Evolutionary conservation across 768 basidiomycete genomes (phyloP), one percentile per base, ranked within the genome.

Genomic region (Leccinum longicurvipes): DNA sequence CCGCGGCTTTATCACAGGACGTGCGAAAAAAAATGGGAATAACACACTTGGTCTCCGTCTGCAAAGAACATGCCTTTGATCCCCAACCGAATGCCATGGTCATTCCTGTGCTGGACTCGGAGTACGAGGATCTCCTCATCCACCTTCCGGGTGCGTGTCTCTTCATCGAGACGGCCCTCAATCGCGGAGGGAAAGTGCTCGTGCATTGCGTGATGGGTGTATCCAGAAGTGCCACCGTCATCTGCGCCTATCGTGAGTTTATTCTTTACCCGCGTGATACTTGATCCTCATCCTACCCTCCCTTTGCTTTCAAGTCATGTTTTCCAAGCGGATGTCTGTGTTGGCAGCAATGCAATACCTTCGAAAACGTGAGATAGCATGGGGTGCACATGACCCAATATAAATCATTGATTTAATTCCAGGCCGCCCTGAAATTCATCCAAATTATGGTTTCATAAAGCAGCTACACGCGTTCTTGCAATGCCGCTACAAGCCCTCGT

Each of bases 161-260:
- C 14, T 91, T 88, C 67, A 88, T 91, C 28, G 76, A 85, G 60
- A 58, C 74, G 21, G 85, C 87, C 4, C 60, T 90, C 39, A 66
- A 72, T 9, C 23, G 58, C 7, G 78, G 79, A 24, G 86, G 86
- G 0, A 77, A 73, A 46, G 81, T 89, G 6, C 77, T 90, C 10
- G 83, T 89, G 14, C 88, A 90, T 58, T 89, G 88, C 64, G 74
- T 83, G 10, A 85, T 87, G 81, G 89, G 88, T 6, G 71, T 89
- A 8, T 90, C 85, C 0, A 76, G 88, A 58, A 88, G 86, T 59
- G 74, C 82, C 36, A 83, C 87, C 9, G 79, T 82, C 24, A 74
- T 84, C 24, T 79, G 78, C 49, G 82, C 82, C 15, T 84, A 79
- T 64, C 66, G 80, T 82, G 66, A 70, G 81, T 75, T 15, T 23